Evolutionary conservation across 441 rosid species (phyloP), one percentile per base, ranked within the genome.

Genomic region (Hypseocharis bilobata): DNA sequence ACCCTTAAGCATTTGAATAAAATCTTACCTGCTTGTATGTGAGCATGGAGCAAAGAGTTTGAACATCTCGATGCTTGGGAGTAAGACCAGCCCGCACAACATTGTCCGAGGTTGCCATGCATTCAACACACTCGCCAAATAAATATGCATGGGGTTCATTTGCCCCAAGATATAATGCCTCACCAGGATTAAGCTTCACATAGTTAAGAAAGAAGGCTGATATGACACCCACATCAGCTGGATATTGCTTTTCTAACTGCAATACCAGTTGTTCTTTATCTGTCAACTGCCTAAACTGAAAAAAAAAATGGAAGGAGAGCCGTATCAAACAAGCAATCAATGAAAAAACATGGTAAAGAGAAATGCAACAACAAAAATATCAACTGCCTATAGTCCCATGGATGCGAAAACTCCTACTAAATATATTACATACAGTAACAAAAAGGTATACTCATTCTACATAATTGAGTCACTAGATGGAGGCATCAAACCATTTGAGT

Each of bases 51-150:
- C 89, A 86, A 20, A 88, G 88, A 27, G 95, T 86, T 62, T 76
- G 81, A 57, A 82, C 66, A 47, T 88, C 95, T 36, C 87, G 78
- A 64, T 76, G 76, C 73, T 88, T 88, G 56, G 92, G 89, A 56
- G 95, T 86, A 64, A 88, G 86, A 67, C 95, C 95, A 59, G 95
- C 95, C 34, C 95, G 82, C 30, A 88, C 92, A 61, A 88, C 95
- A 62, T 86, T 88, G 81, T 88, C 92, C 8, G 95, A 88, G 26
- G 95, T 82, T 56, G 92, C 95, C 95, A 88, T 88, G 80, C 89
- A 86, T 55, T 88, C 95, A 16, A 86, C 38, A 68, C 92, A 88
- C 29, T 88, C 95, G 0, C 92, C 95, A 14, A 57, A 73, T 52
- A 88, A 52, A 62, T 86, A 88, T 0, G 95, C 95, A 69, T 88